Evolutionary conservation across 2,329 filamentous ascomycete genomes (phyloP).

Genomic region (Aspergillus sp.): DNA sequence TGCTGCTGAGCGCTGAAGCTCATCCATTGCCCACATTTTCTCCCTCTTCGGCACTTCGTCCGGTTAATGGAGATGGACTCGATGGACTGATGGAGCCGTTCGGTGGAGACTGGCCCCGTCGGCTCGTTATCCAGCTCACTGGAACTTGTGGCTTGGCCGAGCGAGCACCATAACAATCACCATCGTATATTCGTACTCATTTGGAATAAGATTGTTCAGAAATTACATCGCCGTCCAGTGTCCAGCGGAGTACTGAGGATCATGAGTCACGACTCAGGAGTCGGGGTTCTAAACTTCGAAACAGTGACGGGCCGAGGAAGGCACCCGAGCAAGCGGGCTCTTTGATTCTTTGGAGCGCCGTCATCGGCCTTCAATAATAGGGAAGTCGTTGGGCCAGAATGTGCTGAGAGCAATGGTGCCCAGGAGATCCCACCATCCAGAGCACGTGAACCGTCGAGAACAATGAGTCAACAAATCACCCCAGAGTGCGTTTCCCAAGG

Average conservation of each 20-base stretch:
- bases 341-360: too few species aligned
- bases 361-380: background rate
- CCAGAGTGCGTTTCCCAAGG: background rate
- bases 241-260: background rate
- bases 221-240: background rate
- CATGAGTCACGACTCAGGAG: too few species aligned
- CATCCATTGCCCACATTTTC: background rate
- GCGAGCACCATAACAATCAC: too few species aligned
- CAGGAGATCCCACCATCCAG: background rate
- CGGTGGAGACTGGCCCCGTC: slow-evolving; percentile 2
- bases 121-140: background rate
- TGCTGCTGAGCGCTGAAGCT: background rate
- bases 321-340: too few species aligned
- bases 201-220: too few species aligned
- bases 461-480: background rate
- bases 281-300: too few species aligned
- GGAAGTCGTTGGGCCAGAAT: background rate
- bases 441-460: background rate
- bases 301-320: too few species aligned
- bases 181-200: too few species aligned
- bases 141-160: background rate
- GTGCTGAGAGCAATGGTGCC: background rate
- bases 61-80: background rate
- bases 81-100: background rate
- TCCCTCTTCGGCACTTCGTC: background rate